Conservation (phyloP, 805 yeast species). For the Hanseniaspora singularis region DNA sequence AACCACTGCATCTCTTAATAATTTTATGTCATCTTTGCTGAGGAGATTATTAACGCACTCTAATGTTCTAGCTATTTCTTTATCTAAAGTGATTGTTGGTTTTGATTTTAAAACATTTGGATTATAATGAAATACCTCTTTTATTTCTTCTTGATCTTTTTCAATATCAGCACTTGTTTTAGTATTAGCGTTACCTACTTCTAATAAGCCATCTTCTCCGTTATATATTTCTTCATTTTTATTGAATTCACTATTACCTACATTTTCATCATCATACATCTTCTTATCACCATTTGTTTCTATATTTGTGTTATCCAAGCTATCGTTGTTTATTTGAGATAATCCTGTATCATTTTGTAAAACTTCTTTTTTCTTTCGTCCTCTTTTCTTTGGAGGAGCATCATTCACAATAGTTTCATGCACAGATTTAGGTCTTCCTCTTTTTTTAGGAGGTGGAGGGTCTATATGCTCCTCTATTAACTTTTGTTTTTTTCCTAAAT, state of each 20-base stretch:
- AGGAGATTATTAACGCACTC: neutral
- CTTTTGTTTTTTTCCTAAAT: neutral
- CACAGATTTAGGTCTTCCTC: slow-evolving; percentile 17
- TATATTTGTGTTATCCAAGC: slow-evolving; percentile 17
- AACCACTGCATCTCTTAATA: neutral
- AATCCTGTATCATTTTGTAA: neutral
- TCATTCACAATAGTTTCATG: slow-evolving; percentile 20
- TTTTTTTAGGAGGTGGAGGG: slow-evolving; percentile 11
- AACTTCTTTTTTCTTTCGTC: slow-evolving; percentile 20
- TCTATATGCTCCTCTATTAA: neutral
- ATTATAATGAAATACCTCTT: neutral
- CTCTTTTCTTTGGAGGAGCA: slow-evolving; percentile 22
- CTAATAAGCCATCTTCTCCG: too few relatives aligned
- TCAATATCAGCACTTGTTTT: too few relatives aligned
- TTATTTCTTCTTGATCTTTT: neutral
- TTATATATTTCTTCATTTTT: too few relatives aligned
- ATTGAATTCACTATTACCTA: neutral
- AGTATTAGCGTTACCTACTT: too few relatives aligned
- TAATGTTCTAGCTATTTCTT: slow-evolving; percentile 3
- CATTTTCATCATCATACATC: neutral
- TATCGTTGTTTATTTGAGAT: neutral
- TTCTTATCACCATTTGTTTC: neutral
- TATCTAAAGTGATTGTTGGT: neutral
- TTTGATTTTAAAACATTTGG: slow-evolving; percentile 4
- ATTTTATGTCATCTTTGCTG: neutral